phyloP scores from a whole-genome alignment of 805 yeast genomes.

The Yamadazyma laniorum region DNA sequence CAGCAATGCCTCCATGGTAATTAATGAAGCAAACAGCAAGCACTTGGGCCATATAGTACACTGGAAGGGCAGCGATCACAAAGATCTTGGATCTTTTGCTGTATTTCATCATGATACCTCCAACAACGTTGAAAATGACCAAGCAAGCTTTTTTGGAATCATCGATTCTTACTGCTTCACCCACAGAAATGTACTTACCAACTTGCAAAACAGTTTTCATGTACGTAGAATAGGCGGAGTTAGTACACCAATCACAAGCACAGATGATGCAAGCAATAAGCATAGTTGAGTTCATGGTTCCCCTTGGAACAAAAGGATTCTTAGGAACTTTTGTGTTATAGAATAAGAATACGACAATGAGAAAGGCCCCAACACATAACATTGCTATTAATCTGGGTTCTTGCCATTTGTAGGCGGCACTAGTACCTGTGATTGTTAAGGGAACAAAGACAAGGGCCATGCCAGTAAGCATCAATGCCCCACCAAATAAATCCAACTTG shows the following conservation, averaged over 20 bases:
- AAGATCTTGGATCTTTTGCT: conserved; percentile 34
- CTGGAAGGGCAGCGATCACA: conserved; percentile 28
- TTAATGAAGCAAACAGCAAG: conserved; percentile 15
- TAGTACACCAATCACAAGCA: conserved; percentile 8
- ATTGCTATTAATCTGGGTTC: conserved; percentile 42
- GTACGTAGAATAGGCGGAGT: conserved; percentile 14
- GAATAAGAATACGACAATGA: conserved; percentile 30
- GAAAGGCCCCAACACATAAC: conserved; percentile 37
- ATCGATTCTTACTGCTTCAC: conserved; percentile 29
- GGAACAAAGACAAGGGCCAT: conserved; percentile 37
- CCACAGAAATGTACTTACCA: conserved; percentile 31
- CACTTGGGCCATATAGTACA: conserved; percentile 33
- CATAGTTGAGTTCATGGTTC: conserved; percentile 33
- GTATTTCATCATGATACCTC: conserved; percentile 30
- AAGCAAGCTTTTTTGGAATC: conserved; percentile 25
- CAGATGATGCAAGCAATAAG: conserved; percentile 31
- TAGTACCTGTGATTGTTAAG: conserved; percentile 27
- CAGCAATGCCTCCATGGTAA: conserved; percentile 12
- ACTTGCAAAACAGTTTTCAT: conserved; percentile 24
- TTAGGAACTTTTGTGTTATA: conserved; percentile 37
- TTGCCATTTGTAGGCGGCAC: conserved; percentile 31
- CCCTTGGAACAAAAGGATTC: conserved; percentile 34
- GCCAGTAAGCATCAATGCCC: conserved; percentile 33
- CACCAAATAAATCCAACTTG: conserved; percentile 37
- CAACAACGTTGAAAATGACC: conserved; percentile 32